Conservation (phyloP, 495 filamentous ascomycete genomes). For the Aspergillus ostianus region DNA sequence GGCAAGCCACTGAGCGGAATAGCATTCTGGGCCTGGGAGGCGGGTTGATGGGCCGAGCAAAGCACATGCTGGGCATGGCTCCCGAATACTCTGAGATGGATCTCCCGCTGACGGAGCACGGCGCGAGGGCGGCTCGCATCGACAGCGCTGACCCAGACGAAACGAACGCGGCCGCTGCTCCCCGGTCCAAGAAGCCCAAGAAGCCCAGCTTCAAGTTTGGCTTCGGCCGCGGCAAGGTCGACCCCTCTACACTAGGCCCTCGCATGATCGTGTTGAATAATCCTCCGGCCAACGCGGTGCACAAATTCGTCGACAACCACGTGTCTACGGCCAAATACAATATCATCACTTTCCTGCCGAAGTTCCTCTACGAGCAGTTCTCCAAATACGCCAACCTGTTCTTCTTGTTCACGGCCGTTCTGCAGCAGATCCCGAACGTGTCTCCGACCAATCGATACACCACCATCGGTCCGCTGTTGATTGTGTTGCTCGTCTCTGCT, state of each 20-base stretch:
- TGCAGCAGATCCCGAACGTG: conserved; percentile 95
- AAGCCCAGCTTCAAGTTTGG: conserved; percentile 87
- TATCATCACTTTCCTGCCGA: conserved; percentile 88
- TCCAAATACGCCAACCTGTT: conserved; percentile 99
- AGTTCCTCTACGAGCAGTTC: conserved; percentile 98
- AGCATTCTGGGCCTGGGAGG: conserved; percentile 85
- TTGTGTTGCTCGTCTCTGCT: conserved; percentile 90
- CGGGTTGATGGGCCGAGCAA: conserved; percentile 79
- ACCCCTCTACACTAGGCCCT: conserved; percentile 87
- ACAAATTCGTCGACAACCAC: conserved; percentile 93
- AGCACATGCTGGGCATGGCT: conserved; percentile 88
- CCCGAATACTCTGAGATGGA: conserved; percentile 98
- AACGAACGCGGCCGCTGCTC: conserved; percentile 22
- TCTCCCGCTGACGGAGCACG: conserved; percentile 82
- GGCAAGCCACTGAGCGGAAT: conserved; percentile 71
- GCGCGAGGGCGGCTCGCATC: conserved; percentile 47
- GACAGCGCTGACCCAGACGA: conserved; percentile 35
- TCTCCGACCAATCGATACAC: conserved; percentile 94
- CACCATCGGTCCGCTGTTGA: conserved; percentile 86
- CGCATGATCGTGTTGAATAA: conserved; percentile 97
- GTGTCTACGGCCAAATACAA: conserved; percentile 99
- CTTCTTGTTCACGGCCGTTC: conserved; percentile 94
- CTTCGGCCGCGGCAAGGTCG: conserved; percentile 80
- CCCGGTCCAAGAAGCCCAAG: conserved; percentile 58
- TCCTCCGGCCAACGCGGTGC: conserved; percentile 81